These are phyloP conservation scores for Pyrenophora seminiperda DNA, from an alignment of 2,329 filamentous ascomycete genomes.

Conservation along the genomic window DNA sequence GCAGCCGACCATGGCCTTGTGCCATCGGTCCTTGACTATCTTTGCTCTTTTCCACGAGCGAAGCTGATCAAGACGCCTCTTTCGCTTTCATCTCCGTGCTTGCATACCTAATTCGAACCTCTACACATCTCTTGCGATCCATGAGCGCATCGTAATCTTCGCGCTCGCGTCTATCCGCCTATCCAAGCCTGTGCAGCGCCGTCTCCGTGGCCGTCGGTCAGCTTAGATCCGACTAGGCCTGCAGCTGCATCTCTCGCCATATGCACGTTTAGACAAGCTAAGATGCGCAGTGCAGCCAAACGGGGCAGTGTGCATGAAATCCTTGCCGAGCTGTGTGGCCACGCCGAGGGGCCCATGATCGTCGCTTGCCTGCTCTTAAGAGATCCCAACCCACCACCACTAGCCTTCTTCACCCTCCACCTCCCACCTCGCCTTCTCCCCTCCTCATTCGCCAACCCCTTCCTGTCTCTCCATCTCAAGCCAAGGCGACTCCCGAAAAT, in stretches of 20 bases:
- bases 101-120: slow-evolving; percentile 29
- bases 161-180: slow-evolving; percentile 31
- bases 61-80: slow-evolving; percentile 38
- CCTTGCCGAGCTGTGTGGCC: slow-evolving; percentile 44
- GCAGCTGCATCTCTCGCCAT: slow-evolving; percentile 44
- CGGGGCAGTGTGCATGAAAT: slow-evolving; percentile 48
- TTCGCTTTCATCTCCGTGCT: slow-evolving; percentile 43
- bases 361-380: slow-evolving; percentile 46
- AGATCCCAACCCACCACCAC: slow-evolving; percentile 44
- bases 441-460: slow-evolving; percentile 49
- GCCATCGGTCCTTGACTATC: slow-evolving; percentile 19
- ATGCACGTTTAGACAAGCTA: slow-evolving; percentile 47
- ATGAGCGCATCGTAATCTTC: slow-evolving; percentile 44
- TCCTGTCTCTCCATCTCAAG: slow-evolving; percentile 44
- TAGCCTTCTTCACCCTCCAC: slow-evolving; percentile 49
- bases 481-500: slow-evolving; percentile 46
- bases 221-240: slow-evolving; percentile 46
- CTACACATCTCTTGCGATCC: slow-evolving; percentile 26
- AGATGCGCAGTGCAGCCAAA: slow-evolving; percentile 46
- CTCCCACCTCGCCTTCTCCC: slow-evolving; percentile 51
- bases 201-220: slow-evolving; percentile 43
- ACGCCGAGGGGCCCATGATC: slow-evolving; percentile 42
- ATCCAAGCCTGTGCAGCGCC: slow-evolving; percentile 43
- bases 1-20: slow-evolving; percentile 11
- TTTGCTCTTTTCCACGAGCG: slow-evolving; percentile 35